Base-by-base conservation (phyloP, 192 early-diverging fungal genomes). In the Mortierella alpina region DNA sequence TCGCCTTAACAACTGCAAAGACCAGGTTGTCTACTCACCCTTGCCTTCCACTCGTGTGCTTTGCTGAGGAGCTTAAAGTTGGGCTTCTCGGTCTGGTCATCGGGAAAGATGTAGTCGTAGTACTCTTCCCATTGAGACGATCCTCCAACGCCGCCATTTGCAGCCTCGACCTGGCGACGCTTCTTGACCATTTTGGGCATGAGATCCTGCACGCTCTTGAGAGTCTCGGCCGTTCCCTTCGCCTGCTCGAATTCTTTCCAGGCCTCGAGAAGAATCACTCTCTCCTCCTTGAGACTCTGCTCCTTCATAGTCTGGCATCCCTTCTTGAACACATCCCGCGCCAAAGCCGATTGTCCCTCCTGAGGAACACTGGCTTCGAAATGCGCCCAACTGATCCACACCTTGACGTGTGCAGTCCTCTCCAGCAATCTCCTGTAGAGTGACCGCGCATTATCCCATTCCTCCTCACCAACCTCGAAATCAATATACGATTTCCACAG, bases 401-500 rank as follows among this genome's bases (percentile, higher is more conserved):
- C 98, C 88, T 99, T 98, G 77, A 98, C 96, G 64, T 99, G 98
- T 22, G 91, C 92, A 18, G 97, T 97, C 63, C 94, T 88, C 50
- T 92, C 72, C 68, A 99, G 82, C 57, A 99, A 79, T 8, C 95
- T 85, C 73, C 93, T 84, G 86, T 99, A 99, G 41, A 99, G 83
- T 2, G 69, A 71, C 46, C 96, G 84, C 0, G 94, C 95, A n/a
- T 88, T 86, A 1, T 83, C 86, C 81, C 90, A 96, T 85, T 98
- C 95, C 63, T 86, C 90, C 70, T 96, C 91, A 14, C 88, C 88
- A 45, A 91, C 90, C 72, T 98, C 96, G 85, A 98, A 97, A 73
- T 99, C 93, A 76, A 99, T 97, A 77, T 94, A 99, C 0, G 95
- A 92, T 83, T 98, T 99, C 98, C 98, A 99, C 54, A 99, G 80